phyloP scores from a whole-genome alignment of 169 alveolate genomes.

The Plasmodium billcollinsi region DNA sequence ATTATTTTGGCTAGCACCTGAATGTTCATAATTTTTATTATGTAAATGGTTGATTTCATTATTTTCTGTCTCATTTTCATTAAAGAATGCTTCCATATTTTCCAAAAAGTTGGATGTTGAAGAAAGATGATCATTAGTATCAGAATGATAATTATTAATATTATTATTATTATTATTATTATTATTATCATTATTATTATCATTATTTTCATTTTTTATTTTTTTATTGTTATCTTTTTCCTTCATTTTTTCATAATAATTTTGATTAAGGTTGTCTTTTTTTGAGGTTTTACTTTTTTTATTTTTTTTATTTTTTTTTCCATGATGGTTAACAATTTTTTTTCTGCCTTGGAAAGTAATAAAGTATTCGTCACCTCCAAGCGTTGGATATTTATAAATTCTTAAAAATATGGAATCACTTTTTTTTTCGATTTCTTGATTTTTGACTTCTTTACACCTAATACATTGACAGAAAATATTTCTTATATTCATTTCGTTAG shows the following conservation, averaged over 20 bases:
- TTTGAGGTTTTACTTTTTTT: slow-evolving; percentile 27
- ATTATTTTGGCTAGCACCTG: neutral
- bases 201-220: neutral
- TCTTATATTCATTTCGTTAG: slow-evolving; percentile 85
- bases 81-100: neutral
- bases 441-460: slow-evolving; percentile 94
- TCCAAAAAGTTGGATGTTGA: neutral
- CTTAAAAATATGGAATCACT: slow-evolving; percentile 75
- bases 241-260: neutral
- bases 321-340: slow-evolving; percentile 22
- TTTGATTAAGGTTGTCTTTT: neutral
- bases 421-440: slow-evolving; percentile 74
- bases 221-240: neutral
- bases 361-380: slow-evolving; percentile 87
- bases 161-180: neutral
- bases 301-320: slow-evolving; percentile 14
- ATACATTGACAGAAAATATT: slow-evolving; percentile 92
- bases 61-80: neutral
- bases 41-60: neutral
- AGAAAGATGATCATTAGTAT: neutral
- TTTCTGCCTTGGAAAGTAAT: slow-evolving; percentile 83
- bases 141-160: neutral
- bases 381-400: slow-evolving; percentile 79
- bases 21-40: neutral
- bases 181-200: neutral